Conservation (phyloP, 2,329 filamentous ascomycete genomes). For the Xylariaceae sp. region DNA sequence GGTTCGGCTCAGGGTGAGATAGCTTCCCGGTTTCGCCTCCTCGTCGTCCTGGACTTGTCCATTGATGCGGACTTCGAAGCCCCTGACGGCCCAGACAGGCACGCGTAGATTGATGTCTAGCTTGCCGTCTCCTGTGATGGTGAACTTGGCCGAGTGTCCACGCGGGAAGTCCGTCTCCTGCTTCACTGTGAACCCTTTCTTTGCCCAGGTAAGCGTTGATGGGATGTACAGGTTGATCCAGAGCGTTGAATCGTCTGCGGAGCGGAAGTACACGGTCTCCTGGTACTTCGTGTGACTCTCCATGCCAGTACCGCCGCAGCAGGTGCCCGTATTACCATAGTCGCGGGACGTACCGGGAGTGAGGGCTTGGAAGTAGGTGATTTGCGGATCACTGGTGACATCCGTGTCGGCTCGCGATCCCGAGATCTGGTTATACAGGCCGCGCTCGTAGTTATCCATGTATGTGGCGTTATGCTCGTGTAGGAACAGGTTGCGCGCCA, state of each 20-base stretch:
- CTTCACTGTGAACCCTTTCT: slow-evolving; percentile 27
- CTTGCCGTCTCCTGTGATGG: slow-evolving; percentile 26
- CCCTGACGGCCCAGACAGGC: slow-evolving; percentile 28
- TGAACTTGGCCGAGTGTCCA: slow-evolving; percentile 25
- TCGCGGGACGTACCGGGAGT: slow-evolving; percentile 27
- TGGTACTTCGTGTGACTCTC: slow-evolving; percentile 35
- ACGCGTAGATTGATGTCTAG: slow-evolving; percentile 32
- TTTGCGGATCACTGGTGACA: slow-evolving; percentile 24
- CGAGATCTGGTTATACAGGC: slow-evolving; percentile 33
- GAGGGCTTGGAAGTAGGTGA: slow-evolving; percentile 33
- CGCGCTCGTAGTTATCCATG: slow-evolving; percentile 34
- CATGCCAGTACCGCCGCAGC: slow-evolving; percentile 32
- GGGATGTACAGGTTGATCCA: slow-evolving; percentile 33
- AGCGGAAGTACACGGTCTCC: slow-evolving; percentile 33
- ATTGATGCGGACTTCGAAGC: slow-evolving; percentile 29
- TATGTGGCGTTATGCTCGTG: slow-evolving; percentile 32
- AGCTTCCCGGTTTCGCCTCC: slow-evolving; percentile 24
- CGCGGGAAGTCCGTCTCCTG: slow-evolving; percentile 32
- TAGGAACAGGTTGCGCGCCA: slow-evolving; percentile 31
- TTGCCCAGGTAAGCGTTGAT: slow-evolving; percentile 29
- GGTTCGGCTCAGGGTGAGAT: slow-evolving; percentile 28
- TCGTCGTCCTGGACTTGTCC: slow-evolving; percentile 20
- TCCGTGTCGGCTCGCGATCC: slow-evolving; percentile 29
- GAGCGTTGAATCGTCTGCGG: slow-evolving; percentile 30
- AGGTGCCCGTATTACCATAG: slow-evolving; percentile 32